Evolutionary conservation across 495 filamentous ascomycete genomes (phyloP).

Genomic region (Choiromyces venosus): DNA sequence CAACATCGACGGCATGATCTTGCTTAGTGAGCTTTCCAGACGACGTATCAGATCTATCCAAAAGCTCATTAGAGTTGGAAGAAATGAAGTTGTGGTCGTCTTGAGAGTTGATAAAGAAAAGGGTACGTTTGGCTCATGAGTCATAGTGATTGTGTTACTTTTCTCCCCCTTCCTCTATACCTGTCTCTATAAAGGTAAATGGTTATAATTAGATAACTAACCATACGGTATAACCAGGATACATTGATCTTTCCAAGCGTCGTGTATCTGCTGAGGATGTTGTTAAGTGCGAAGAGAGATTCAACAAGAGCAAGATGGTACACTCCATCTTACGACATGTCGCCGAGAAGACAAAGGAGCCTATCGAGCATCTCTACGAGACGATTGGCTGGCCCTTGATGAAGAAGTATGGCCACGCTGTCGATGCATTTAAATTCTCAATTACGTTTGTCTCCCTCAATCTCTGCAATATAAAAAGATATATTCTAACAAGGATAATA

Average conservation of each 20-base stretch:
- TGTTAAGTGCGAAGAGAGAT: constrained; percentile 94
- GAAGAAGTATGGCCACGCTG: constrained; percentile 92
- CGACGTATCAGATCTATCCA: constrained; percentile 97
- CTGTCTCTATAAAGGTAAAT: constrained; percentile 6
- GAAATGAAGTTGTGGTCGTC: constrained; percentile 97
- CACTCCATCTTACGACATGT: constrained; percentile 98
- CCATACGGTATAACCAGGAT: constrained; percentile 52
- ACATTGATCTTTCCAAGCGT: constrained; percentile 98
- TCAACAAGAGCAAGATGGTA: constrained; percentile 99
- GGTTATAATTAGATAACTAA: constrained; percentile 12
- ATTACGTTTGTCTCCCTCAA: constrained; percentile 67
- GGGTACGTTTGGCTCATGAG: constrained; percentile 50
- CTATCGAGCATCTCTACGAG: constrained; percentile 88
- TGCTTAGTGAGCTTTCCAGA: constrained; percentile 90
- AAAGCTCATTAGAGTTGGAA: constrained; percentile 94
- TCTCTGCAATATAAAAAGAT: background rate
- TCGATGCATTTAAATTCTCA: constrained; percentile 97
- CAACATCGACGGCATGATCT: constrained; percentile 99
- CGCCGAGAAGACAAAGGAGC: constrained; percentile 88
- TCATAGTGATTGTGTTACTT: constrained; percentile 14
- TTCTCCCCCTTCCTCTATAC: background rate
- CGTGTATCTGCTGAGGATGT: constrained; percentile 97
- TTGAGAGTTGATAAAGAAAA: constrained; percentile 99
- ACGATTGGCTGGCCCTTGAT: constrained; percentile 94
- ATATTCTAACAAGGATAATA: constrained; percentile 42